Base-by-base conservation (phyloP, 2,329 filamentous ascomycete species). In the Scolecobasidium constrictum region DNA sequence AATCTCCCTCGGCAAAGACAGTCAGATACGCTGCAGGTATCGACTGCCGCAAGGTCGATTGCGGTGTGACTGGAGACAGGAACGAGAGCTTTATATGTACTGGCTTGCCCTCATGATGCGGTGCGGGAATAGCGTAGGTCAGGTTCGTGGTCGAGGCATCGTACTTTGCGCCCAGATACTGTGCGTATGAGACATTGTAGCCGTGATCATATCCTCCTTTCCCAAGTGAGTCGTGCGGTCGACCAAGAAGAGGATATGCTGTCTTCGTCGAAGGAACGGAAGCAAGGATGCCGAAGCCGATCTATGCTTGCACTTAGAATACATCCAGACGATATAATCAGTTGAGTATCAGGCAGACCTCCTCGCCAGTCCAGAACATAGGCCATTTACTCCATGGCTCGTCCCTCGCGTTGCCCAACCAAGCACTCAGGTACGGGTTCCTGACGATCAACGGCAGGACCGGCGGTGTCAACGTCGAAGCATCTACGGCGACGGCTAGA, bases 361-460 rank as follows among this genome's bases (percentile, higher is more conserved):
- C 71, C 53, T 78, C 69, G 23, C 83, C 83, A 5, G 81, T 84
- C 71, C 80, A 88, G 59, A 88, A 87, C 59, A 90, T 90, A 18
- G 86, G 86, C 86, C 86, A 94, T 62, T 77, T 74, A 42, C 77
- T 73, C 86, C 86, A 93, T 2, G 86, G 86, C 36, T 72, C 71
- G 44, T 81, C 73, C 50, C 86, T 73, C 33, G 85, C 83, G 59
- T 75, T 72, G 38, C 70, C 68, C 44, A 86, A 66, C 71, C 60
- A 73, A 53, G 67, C 68, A 44, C 65, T 70, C 43, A 71, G 55
- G 51, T 72, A 72, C 13, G 68, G 68, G 46, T 67, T 71, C 44
- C 68, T 62, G 36, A 72, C 68, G 45, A 69, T 62, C 48, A 71
- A 59, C 12, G 68, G 68, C 37, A 72, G 60, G 5, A 71, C 65